Base-by-base conservation (phyloP, 2,329 filamentous ascomycete genomes). In the Clarireedia paspali region DNA sequence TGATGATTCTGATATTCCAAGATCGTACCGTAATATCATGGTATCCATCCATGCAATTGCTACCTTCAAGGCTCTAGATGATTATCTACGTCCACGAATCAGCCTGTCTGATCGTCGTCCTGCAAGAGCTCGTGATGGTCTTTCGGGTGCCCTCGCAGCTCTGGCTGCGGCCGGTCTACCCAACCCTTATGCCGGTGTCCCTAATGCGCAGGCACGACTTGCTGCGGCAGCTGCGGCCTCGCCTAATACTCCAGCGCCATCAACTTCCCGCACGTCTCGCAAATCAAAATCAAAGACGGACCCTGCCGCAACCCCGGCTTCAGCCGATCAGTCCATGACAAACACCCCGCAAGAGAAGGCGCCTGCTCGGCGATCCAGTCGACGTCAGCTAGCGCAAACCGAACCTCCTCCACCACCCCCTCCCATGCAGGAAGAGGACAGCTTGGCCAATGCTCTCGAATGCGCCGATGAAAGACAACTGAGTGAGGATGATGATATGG, bases 31-130 rank as follows among this genome's bases (percentile, higher is more conserved):
- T 23, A 96, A 92, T 63, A 95, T 99, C 60, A 96, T 96, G 87
- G 94, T 99, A 1, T 95, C 91, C 0, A 99, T 99, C 56, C 94
- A 99, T 70, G 94, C 94, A 15, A 97, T 99, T 66, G 92, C 94
- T 2, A 97, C 91, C 0, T 97, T 99, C 76, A 97, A 96, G 70
- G 89, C 92, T 0, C 75, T 99, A 24, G 94, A 97, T 68, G 94
- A 99, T 69, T 99, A 97, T 70, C 78, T 99, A 45, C 85, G 94
- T 39, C 94, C 94, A 6, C 83, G 92, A 59, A 95, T 99, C 57
- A 90, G 79, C 65, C 70, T 94, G 14, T 84, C 88, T 3, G 91
- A 96, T 60, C 83, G 89, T 20, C 79, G 85, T 45, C 76, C 75
- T 9, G 77, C 80, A 30, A 80, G 86, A 60, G 74, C 73, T 60